Evolutionary conservation across 2,329 filamentous ascomycete species (phyloP).

Genomic region (Rachicladosporium sp.): DNA sequence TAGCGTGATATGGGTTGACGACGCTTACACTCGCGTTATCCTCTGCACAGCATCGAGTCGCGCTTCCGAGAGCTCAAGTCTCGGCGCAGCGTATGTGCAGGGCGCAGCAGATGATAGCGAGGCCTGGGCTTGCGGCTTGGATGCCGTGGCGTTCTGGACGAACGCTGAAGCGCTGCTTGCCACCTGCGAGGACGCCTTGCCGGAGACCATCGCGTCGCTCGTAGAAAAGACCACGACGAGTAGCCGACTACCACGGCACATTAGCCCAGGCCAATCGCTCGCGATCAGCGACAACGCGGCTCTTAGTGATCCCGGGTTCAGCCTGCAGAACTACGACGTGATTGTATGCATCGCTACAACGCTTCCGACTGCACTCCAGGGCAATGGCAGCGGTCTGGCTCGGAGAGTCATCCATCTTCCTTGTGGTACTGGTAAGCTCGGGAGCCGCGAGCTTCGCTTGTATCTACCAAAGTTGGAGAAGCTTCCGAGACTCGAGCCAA

Average conservation of each 20-base stretch:
- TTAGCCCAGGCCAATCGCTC: too few relatives aligned
- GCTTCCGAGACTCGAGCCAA: conserved; percentile 2
- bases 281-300: too few relatives aligned
- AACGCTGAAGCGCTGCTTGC: conserved; percentile 49
- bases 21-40: conserved; percentile 58
- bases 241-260: too few relatives aligned
- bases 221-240: conserved; percentile 10
- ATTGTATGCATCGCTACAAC: too few relatives aligned
- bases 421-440: conserved; percentile 61
- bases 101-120: conserved; percentile 92
- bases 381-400: too few relatives aligned
- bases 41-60: conserved; percentile 75
- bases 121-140: conserved; percentile 77
- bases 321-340: too few relatives aligned
- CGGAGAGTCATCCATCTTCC: conserved; percentile 41
- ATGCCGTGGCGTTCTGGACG: conserved; percentile 67
- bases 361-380: too few relatives aligned
- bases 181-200: conserved; percentile 53
- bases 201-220: conserved; percentile 36
- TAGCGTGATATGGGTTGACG: conserved; percentile 34
- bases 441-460: conserved; percentile 68
- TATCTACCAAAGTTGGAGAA: conserved; percentile 48
- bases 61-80: conserved; percentile 53
- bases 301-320: too few relatives aligned
- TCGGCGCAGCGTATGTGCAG: conserved; percentile 72